Conservation (phyloP, 345 rosid species). For the Euclidium syriacum region DNA sequence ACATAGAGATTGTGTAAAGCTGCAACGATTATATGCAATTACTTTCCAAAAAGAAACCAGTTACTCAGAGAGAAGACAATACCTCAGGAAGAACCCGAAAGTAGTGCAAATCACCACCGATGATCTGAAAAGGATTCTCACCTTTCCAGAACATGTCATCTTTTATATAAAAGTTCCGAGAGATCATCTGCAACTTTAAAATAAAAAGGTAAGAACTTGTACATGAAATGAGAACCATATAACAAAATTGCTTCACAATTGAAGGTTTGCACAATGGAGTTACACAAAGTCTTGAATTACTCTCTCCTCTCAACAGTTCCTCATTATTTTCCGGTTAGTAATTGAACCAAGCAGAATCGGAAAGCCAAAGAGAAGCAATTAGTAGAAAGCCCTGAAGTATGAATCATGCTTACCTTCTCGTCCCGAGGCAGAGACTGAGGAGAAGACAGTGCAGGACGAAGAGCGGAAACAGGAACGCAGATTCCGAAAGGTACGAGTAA, state of each 20-base stretch:
- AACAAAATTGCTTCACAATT: background rate
- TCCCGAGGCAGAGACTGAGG: conserved; percentile 13
- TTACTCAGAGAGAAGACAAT: background rate
- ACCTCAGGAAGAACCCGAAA: conserved; percentile 88
- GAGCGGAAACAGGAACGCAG: conserved; percentile 58
- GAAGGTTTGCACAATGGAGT: background rate
- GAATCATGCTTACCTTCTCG: conserved; percentile 31
- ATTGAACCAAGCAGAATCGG: background rate
- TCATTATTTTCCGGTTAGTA: background rate
- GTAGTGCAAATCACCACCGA: conserved; percentile 95
- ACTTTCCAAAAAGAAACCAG: background rate
- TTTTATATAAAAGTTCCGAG: conserved; percentile 52
- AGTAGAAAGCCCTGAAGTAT: background rate
- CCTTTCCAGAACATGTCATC: conserved; percentile 83
- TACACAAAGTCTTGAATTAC: background rate
- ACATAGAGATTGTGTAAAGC: background rate
- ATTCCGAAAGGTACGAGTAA: conserved; percentile 37
- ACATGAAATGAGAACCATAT: conserved; percentile 1
- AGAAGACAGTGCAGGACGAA: conserved; percentile 51
- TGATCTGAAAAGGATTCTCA: conserved; percentile 60
- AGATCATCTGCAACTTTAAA: conserved; percentile 11
- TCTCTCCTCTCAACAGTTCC: background rate
- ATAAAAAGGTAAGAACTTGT: background rate
- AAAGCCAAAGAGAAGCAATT: background rate
- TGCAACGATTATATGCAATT: background rate